Evolutionary conservation across 1,284 basidiomycete species (phyloP).

Genomic region (Chalciporus sp.): DNA sequence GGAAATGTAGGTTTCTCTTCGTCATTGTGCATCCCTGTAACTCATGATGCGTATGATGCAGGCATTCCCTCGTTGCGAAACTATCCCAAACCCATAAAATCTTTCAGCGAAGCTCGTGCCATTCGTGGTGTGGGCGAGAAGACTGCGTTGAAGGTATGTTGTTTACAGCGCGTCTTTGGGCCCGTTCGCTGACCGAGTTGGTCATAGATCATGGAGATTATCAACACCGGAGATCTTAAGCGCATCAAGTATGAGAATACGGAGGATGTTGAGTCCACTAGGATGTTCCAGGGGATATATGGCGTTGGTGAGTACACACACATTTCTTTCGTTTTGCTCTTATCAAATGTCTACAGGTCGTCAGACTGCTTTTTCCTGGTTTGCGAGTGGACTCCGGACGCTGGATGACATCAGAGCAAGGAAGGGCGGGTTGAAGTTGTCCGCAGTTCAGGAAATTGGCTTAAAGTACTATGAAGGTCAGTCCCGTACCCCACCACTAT

Average conservation of each 20-base stretch:
- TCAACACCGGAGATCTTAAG: conserved; percentile 65
- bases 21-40: not conserved
- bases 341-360: conserved; percentile 45
- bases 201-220: conserved; percentile 73
- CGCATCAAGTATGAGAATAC: conserved; percentile 66
- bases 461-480: conserved; percentile 76
- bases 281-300: conserved; percentile 77
- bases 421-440: conserved; percentile 65
- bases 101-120: conserved; percentile 60
- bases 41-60: conserved; percentile 30
- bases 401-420: conserved; percentile 70
- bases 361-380: conserved; percentile 71
- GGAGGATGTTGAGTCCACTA: conserved; percentile 54
- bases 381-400: conserved; percentile 72
- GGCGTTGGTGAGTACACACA: conserved; percentile 66
- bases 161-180: not conserved
- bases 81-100: conserved; percentile 63
- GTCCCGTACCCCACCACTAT: conserved; percentile 4
- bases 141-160: conserved; percentile 72
- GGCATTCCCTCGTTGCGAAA: conserved; percentile 56
- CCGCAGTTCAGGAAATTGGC: conserved; percentile 71
- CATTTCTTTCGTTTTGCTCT: not conserved
- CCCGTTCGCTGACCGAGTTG: not conserved
- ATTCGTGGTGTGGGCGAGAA: conserved; percentile 73
- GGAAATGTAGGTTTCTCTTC: conserved; percentile 50